phyloP scores from a whole-genome alignment of 1,284 basidiomycete genomes.

The Ganoderma sp. region DNA sequence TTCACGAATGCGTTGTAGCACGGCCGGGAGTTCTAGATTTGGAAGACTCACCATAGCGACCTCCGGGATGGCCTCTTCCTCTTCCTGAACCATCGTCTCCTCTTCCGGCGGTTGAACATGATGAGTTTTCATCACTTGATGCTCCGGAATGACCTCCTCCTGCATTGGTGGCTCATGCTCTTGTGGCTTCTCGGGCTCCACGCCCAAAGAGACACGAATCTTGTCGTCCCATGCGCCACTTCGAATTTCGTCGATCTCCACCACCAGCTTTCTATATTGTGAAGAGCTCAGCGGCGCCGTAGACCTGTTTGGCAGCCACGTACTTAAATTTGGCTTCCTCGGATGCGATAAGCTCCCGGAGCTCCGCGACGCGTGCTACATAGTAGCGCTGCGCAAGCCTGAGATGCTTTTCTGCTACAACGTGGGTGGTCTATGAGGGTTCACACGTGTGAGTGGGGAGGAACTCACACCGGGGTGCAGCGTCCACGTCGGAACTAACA shows the following conservation, averaged over 20 bases:
- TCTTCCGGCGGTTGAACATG: not conserved
- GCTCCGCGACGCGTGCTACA: conserved; percentile 68
- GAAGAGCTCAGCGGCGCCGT: not conserved
- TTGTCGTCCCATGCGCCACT: conserved; percentile 70
- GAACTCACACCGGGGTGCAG: conserved; percentile 31
- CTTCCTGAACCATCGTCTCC: not conserved
- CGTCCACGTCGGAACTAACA: conserved; percentile 33
- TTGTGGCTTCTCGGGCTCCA: conserved; percentile 24
- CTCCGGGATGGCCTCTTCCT: conserved; percentile 6
- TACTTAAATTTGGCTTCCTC: conserved; percentile 85
- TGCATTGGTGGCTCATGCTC: conserved; percentile 11
- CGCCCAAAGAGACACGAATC: conserved; percentile 51
- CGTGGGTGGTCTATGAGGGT: not conserved
- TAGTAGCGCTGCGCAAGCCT: conserved; percentile 79
- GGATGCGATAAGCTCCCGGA: conserved; percentile 67
- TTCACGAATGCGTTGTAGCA: not conserved
- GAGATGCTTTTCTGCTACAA: conserved; percentile 50
- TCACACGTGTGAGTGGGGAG: not conserved
- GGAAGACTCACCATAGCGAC: not conserved
- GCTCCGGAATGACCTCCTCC: conserved; percentile 9
- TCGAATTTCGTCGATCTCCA: conserved; percentile 79
- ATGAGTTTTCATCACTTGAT: not conserved
- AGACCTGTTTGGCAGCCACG: conserved; percentile 27
- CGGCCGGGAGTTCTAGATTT: not conserved
- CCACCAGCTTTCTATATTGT: conserved; percentile 48